phyloP scores from a whole-genome alignment of 495 filamentous ascomycete species.

The Niebla homalea region DNA sequence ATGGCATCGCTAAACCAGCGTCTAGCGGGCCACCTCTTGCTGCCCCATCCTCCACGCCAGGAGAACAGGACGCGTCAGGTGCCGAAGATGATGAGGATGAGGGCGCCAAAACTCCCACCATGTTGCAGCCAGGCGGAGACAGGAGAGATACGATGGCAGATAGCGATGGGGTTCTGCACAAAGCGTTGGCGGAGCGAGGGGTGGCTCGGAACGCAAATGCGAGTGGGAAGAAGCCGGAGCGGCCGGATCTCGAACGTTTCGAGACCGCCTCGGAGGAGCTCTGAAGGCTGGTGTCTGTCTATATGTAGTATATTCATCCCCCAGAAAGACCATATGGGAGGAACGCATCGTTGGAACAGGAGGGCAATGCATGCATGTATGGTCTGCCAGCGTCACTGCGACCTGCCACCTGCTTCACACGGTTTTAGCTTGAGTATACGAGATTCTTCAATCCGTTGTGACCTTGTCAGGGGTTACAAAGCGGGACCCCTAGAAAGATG shows the following conservation, averaged over 20 bases:
- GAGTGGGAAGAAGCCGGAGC: neutral
- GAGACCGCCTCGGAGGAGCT: conserved; percentile 12
- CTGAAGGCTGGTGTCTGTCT: neutral
- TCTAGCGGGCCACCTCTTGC: neutral
- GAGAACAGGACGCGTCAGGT: neutral
- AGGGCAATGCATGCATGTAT: too few species aligned
- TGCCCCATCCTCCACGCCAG: neutral
- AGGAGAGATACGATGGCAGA: neutral
- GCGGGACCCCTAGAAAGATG: too few species aligned
- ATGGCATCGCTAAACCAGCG: too few species aligned
- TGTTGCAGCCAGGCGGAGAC: neutral
- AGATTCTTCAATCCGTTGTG: too few species aligned
- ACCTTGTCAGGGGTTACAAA: too few species aligned
- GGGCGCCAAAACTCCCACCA: neutral
- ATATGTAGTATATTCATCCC: neutral
- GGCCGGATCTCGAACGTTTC: conserved; percentile 2
- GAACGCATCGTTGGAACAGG: too few species aligned
- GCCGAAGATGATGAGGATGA: neutral
- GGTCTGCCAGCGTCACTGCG: too few species aligned
- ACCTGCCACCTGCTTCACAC: too few species aligned
- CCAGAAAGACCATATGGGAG: too few species aligned
- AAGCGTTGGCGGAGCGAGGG: neutral
- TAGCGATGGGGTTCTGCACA: neutral
- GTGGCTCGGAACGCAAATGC: too few species aligned
- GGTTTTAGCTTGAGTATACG: too few species aligned